These are phyloP conservation scores for Zea mays DNA, from an alignment of 176 grass and related monocot species.

Conservation along the genomic window Zm-B73-REFERENCE-NAM-5.0 NC_050096.1:240538001-240538500, in stretches of 20 bases:
- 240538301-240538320: slow-evolving; percentile 3
- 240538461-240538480: slow-evolving; percentile 11
- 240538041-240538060: slow-evolving; percentile 51
- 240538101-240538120: background rate
- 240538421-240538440: background rate
- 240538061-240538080: slow-evolving; percentile 38
- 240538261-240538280: slow-evolving; percentile 1
- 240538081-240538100: background rate
- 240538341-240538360: background rate
- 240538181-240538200: slow-evolving; percentile 24
- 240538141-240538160: background rate
- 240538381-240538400: slow-evolving; percentile 19
- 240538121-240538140: background rate
- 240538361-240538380: slow-evolving; percentile 1
- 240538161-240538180: background rate
- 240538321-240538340: background rate
- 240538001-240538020: slow-evolving; percentile 60
- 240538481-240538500: slow-evolving; percentile 22
- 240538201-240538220: background rate
- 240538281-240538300: background rate
- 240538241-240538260: slow-evolving; percentile 28
- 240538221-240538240: background rate
- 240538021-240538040: slow-evolving; percentile 55
- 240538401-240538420: background rate
- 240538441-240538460: slow-evolving; percentile 9